Conservation (phyloP, 2,329 filamentous ascomycete genomes). For the Colletotrichum cuscutae region DNA sequence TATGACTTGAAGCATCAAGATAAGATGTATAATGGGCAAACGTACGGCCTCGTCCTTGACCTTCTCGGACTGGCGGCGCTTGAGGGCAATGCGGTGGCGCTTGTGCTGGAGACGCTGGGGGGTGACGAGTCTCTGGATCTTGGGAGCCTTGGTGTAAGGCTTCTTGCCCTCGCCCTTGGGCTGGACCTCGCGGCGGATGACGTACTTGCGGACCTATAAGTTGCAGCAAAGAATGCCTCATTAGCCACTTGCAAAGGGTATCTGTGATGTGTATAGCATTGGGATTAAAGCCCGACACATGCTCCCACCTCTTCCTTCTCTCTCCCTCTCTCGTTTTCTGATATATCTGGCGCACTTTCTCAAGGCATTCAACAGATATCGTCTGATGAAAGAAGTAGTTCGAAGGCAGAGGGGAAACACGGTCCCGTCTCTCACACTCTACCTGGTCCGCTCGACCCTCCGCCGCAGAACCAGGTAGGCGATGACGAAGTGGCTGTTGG, state of each 20-base stretch:
- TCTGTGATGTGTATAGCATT: slow-evolving; percentile 14
- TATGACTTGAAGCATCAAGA: slow-evolving; percentile 13
- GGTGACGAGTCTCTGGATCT: slow-evolving; percentile 99
- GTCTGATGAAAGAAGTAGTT: slow-evolving; percentile 7
- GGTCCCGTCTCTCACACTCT: slow-evolving; percentile 67
- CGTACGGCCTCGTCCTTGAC: slow-evolving; percentile 98
- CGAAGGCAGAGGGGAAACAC: slow-evolving; percentile 25
- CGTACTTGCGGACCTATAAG: slow-evolving; percentile 94
- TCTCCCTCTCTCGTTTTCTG: not conserved
- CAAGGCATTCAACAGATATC: slow-evolving; percentile 35
- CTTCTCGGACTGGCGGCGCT: slow-evolving; percentile 97
- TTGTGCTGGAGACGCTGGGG: slow-evolving; percentile 99
- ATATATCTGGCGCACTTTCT: slow-evolving; percentile 23
- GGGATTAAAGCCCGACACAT: slow-evolving; percentile 25
- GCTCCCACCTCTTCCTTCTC: not conserved
- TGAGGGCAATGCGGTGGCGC: slow-evolving; percentile 97
- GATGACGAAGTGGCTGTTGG: slow-evolving; percentile 69
- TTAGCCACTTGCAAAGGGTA: slow-evolving; percentile 45
- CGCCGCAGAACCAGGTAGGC: slow-evolving; percentile 71
- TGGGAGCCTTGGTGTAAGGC: slow-evolving; percentile 99
- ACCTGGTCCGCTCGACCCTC: slow-evolving; percentile 57
- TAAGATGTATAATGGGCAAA: slow-evolving; percentile 39
- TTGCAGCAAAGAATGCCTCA: slow-evolving; percentile 39
- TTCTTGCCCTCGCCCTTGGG: slow-evolving; percentile 98
- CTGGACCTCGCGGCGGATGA: slow-evolving; percentile 98